Evolutionary conservation across 371 early-diverging fungal genomes (phyloP).

Genomic region (Gilbertella persicaria): DNA sequence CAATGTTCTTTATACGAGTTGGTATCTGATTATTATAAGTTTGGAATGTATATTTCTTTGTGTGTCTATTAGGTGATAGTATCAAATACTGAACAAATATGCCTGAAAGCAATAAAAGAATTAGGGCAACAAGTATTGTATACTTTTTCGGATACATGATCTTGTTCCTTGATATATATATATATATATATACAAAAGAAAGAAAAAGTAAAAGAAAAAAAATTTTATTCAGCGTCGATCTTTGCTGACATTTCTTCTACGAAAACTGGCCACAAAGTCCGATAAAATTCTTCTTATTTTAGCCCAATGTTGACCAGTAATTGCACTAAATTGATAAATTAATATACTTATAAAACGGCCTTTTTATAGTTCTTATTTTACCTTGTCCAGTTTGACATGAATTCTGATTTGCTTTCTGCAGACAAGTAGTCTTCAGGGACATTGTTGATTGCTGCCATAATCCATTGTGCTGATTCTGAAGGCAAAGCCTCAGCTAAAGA

Average conservation of each 20-base stretch:
- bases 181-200: slow-evolving; percentile 2
- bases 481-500: slow-evolving; percentile 47
- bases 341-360: background rate
- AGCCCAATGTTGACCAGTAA: slow-evolving; percentile 40
- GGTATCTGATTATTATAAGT: background rate
- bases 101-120: slow-evolving; percentile 5
- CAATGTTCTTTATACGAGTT: background rate
- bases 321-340: slow-evolving; percentile 25
- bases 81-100: slow-evolving; percentile 4
- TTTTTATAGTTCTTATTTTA: slow-evolving; percentile 5
- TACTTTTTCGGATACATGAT: background rate
- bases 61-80: slow-evolving; percentile 8
- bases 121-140: background rate
- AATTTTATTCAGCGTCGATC: slow-evolving; percentile 7
- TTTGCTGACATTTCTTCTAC: slow-evolving; percentile 31
- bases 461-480: slow-evolving; percentile 34
- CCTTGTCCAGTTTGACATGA: slow-evolving; percentile 50
- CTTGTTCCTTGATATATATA: background rate
- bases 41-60: background rate
- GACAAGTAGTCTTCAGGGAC: slow-evolving; percentile 53
- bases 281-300: slow-evolving; percentile 43
- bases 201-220: background rate
- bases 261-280: slow-evolving; percentile 55
- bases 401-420: slow-evolving; percentile 44
- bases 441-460: slow-evolving; percentile 42